These are phyloP conservation scores for Linaria vulgaris DNA, from an alignment of 257 asterid species.

Conservation along the genomic window DNA sequence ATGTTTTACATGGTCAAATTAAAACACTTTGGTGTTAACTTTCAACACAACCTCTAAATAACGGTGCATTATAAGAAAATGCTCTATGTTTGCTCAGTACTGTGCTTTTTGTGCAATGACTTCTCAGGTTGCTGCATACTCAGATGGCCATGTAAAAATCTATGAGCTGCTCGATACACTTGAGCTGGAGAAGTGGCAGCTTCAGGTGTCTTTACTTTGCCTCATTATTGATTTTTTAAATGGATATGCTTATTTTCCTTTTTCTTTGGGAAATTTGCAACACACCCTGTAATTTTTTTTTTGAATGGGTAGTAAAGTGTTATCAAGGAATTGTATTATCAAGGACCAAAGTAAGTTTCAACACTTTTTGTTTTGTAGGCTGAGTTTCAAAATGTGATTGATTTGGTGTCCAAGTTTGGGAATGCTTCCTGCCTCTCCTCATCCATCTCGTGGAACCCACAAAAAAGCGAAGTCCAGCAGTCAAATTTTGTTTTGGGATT, in stretches of 20 bases:
- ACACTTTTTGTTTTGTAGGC: slow-evolving; percentile 51
- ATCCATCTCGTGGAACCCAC: slow-evolving; percentile 89
- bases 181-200: slow-evolving; percentile 88
- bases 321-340: neutral
- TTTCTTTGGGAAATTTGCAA: too few species aligned
- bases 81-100: neutral
- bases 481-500: slow-evolving; percentile 86
- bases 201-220: slow-evolving; percentile 57
- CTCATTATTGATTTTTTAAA: neutral
- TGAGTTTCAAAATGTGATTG: slow-evolving; percentile 78
- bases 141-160: slow-evolving; percentile 79
- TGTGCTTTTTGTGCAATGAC: slow-evolving; percentile 11
- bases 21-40: too few species aligned
- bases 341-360: neutral
- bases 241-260: neutral
- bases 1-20: too few species aligned
- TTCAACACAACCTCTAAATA: neutral
- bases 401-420: slow-evolving; percentile 67
- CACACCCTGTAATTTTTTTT: too few species aligned
- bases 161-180: slow-evolving; percentile 81
- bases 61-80: neutral
- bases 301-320: too few species aligned
- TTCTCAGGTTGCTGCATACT: slow-evolving; percentile 77
- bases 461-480: slow-evolving; percentile 55
- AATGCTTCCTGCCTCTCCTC: slow-evolving; percentile 68